phyloP scores from a whole-genome alignment of 257 asterid genomes.

The Anisodus tanguticus region DNA sequence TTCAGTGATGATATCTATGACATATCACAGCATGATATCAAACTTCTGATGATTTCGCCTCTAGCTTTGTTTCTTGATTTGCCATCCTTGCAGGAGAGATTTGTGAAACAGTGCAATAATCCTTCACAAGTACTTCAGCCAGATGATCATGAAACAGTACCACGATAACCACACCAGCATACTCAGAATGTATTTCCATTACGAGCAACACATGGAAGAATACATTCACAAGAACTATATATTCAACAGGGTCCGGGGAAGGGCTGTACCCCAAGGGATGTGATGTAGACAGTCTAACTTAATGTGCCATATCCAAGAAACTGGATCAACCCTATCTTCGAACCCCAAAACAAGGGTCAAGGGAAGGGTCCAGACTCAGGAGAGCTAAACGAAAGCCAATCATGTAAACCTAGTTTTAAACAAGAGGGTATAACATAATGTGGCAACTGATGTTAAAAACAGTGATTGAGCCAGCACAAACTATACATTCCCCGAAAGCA shows the following conservation, averaged over 20 bases:
- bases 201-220: neutral
- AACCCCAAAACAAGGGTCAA: neutral
- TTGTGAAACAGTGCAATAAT: neutral
- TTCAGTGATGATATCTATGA: neutral
- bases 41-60: neutral
- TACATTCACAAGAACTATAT: neutral
- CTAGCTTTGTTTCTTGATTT: neutral
- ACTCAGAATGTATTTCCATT: neutral
- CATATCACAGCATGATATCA: neutral
- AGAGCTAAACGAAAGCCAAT: neutral
- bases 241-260: neutral
- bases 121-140: conserved; percentile 1
- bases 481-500: neutral
- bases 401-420: no score
- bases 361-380: neutral
- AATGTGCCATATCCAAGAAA: neutral
- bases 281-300: no score
- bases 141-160: neutral
- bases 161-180: no score
- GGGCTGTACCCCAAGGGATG: no score
- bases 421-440: no score
- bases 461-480: neutral
- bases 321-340: neutral
- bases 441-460: no score
- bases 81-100: neutral